phyloP scores from a whole-genome alignment of 306 rosid genomes.

The Mimosa pudica region DNA sequence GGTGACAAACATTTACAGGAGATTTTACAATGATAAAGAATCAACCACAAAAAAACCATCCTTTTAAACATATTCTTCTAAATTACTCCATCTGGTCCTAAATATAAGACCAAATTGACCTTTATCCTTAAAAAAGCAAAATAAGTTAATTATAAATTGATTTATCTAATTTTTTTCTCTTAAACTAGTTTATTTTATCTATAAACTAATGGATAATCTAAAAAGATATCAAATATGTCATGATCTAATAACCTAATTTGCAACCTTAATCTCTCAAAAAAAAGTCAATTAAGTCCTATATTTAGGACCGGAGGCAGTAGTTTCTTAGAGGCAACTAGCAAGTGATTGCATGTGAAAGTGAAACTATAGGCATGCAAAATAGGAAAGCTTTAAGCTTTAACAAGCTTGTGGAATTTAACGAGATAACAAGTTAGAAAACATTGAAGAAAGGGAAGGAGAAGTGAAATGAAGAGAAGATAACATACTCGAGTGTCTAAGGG shows the following conservation, averaged over 20 bases:
- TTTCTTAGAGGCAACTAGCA: neutral
- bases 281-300: too few species aligned
- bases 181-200: too few species aligned
- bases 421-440: neutral
- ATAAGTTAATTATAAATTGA: too few species aligned
- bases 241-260: too few species aligned
- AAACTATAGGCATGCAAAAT: neutral
- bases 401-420: neutral
- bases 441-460: neutral
- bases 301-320: neutral
- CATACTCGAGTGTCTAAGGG: slow-evolving; percentile 87
- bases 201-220: too few species aligned
- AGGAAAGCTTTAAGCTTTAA: neutral
- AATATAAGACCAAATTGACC: too few species aligned
- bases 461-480: neutral
- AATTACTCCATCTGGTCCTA: too few species aligned
- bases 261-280: too few species aligned
- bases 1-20: neutral
- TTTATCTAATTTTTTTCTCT: too few species aligned
- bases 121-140: too few species aligned
- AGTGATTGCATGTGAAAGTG: neutral
- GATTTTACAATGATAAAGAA: neutral
- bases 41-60: neutral
- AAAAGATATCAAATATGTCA: too few species aligned
- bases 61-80: neutral